phyloP scores from a whole-genome alignment of 495 filamentous ascomycete species.

The Sporormia fimetaria region DNA sequence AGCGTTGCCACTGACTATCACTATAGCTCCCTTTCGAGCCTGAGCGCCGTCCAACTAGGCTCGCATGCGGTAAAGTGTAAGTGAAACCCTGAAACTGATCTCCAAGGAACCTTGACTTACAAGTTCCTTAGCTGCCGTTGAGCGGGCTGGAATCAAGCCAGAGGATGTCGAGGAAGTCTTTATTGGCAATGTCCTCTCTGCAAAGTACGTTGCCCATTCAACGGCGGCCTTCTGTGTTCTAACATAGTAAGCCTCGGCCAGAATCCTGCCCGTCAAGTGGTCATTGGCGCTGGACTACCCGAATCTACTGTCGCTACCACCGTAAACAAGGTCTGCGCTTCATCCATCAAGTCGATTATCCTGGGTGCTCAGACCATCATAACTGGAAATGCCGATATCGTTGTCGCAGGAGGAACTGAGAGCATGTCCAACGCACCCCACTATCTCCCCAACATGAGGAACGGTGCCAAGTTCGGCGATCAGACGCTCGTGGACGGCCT shows the following conservation, averaged over 20 bases:
- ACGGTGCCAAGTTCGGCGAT: constrained; percentile 82
- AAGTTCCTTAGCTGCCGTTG: constrained; percentile 55
- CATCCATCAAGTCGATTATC: constrained; percentile 83
- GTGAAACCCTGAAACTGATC: constrained; percentile 15
- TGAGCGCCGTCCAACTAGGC: constrained; percentile 77
- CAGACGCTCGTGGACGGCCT: constrained; percentile 78
- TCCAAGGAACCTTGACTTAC: constrained; percentile 11
- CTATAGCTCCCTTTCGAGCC: constrained; percentile 67
- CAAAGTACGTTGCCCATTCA: constrained; percentile 52
- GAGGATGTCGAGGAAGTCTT: constrained; percentile 88
- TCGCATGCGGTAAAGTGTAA: constrained; percentile 84
- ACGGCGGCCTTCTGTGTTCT: constrained; percentile 3
- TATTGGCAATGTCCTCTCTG: constrained; percentile 95
- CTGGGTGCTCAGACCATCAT: constrained; percentile 94
- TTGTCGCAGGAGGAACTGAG: constrained; percentile 88
- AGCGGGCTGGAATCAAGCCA: constrained; percentile 73
- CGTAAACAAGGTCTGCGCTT: constrained; percentile 98
- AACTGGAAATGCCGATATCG: constrained; percentile 77
- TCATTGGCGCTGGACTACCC: constrained; percentile 71
- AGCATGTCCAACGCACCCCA: constrained; percentile 98
- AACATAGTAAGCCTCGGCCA: constrained; percentile 64
- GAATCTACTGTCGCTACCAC: constrained; percentile 76
- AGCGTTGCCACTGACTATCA: constrained; percentile 15
- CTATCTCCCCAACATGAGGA: constrained; percentile 76
- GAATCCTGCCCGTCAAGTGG: constrained; percentile 90